Evolutionary conservation across 495 filamentous ascomycete genomes (phyloP).

Genomic region (Chaetomidium leptoderma): DNA sequence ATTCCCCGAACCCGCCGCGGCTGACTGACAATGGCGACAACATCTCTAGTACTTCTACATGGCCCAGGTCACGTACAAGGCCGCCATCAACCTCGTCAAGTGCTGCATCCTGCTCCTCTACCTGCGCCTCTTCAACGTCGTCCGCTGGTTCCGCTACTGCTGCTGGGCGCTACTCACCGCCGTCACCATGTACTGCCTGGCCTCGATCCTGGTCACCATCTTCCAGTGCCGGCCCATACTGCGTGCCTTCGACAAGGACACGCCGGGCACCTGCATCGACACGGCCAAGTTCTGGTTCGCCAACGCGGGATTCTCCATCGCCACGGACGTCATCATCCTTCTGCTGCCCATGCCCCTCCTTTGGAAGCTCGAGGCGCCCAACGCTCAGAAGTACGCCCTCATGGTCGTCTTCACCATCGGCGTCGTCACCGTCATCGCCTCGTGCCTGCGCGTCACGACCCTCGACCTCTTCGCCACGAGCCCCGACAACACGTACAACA

Average conservation of each 20-base stretch:
- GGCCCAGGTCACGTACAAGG: constrained; percentile 32
- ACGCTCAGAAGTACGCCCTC: constrained; percentile 36
- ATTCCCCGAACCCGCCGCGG: too few species aligned
- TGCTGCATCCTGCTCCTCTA: constrained; percentile 33
- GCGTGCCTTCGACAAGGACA: constrained; percentile 29
- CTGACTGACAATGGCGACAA: neutral
- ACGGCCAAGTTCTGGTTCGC: constrained; percentile 27
- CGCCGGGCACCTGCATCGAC: constrained; percentile 30
- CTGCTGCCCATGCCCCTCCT: constrained; percentile 36
- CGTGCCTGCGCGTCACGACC: constrained; percentile 24
- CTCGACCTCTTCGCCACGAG: constrained; percentile 20
- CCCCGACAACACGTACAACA: constrained; percentile 25
- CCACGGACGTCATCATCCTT: constrained; percentile 31
- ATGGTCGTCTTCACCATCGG: constrained; percentile 38
- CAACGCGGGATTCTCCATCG: constrained; percentile 29
- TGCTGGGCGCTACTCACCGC: constrained; percentile 24
- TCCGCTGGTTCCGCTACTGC: constrained; percentile 19
- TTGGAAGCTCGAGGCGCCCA: constrained; percentile 30
- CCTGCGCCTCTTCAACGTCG: constrained; percentile 29
- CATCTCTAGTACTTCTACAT: constrained; percentile 26
- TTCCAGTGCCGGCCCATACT: constrained; percentile 32
- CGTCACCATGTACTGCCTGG: constrained; percentile 28
- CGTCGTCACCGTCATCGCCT: constrained; percentile 25
- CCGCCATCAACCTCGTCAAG: constrained; percentile 33
- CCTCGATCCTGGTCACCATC: constrained; percentile 24